Conservation (phyloP, 768 basidiomycete genomes). For the Tubosaeta brunneosetosa region DNA sequence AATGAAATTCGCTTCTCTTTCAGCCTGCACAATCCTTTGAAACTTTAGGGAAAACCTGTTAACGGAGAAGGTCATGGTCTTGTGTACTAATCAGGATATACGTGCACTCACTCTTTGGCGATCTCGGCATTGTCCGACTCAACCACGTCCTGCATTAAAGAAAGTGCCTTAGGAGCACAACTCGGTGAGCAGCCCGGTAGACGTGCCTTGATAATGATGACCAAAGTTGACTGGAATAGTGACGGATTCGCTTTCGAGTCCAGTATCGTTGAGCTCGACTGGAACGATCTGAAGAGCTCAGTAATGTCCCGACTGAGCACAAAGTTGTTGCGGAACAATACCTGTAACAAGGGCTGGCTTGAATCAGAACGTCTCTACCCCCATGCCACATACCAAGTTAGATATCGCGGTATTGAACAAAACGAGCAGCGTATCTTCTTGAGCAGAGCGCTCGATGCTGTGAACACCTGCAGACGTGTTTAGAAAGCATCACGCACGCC, state of each 20-base stretch:
- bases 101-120: slow-evolving; percentile 20
- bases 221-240: too few species aligned
- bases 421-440: too few species aligned
- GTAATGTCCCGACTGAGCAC: too few species aligned
- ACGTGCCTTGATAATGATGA: neutral
- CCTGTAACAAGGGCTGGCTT: slow-evolving; percentile 29
- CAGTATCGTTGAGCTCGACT: too few species aligned
- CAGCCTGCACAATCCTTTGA: slow-evolving; percentile 56
- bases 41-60: slow-evolving; percentile 53
- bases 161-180: neutral
- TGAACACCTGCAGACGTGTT: slow-evolving; percentile 42
- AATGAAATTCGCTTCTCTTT: slow-evolving; percentile 15
- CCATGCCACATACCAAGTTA: slow-evolving; percentile 40
- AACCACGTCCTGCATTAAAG: slow-evolving; percentile 49
- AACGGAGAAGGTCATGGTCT: neutral
- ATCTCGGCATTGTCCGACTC: slow-evolving; percentile 49
- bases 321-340: slow-evolving; percentile 37
- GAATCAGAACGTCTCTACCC: neutral
- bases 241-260: too few species aligned
- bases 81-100: neutral
- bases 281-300: too few species aligned
- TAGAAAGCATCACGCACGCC: neutral
- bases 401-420: too few species aligned
- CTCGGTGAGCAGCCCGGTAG: accelerated
- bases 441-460: slow-evolving; percentile 51